phyloP scores from a whole-genome alignment of 208 protist genomes.

The Leishmania amazonensis region DNA sequence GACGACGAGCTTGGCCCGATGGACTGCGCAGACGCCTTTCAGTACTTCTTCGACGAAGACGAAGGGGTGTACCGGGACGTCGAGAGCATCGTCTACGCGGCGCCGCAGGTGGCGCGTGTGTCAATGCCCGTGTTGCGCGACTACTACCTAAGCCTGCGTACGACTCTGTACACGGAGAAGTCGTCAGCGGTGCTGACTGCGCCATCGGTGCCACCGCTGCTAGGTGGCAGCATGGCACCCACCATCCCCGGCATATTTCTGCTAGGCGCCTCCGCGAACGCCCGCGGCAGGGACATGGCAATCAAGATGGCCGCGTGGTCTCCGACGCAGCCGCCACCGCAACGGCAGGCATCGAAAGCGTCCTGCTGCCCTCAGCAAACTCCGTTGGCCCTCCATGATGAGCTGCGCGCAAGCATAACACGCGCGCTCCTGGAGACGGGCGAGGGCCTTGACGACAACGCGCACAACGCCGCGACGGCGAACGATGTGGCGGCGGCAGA shows the following conservation, averaged over 20 bases:
- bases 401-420: background rate
- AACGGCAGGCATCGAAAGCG: background rate
- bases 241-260: background rate
- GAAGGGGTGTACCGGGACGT: conserved; percentile 20
- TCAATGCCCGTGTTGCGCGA: background rate
- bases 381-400: background rate
- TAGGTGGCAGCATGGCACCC: background rate
- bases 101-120: conserved; percentile 18
- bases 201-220: no score
- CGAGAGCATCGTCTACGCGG: conserved; percentile 41
- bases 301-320: background rate
- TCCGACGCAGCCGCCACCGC: background rate
- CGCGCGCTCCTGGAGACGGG: background rate
- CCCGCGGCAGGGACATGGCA: background rate
- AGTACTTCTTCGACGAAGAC: conserved; percentile 38
- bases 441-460: background rate
- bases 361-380: background rate
- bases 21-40: conserved; percentile 58
- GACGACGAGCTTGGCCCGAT: conserved; percentile 39
- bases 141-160: conserved; percentile 19
- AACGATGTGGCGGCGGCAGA: background rate
- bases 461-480: background rate
- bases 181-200: background rate
- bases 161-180: conserved; percentile 1
- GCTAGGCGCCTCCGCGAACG: background rate